phyloP scores from a whole-genome alignment of 176 grass and related monocot genomes.

The Aechmea fasciata region DNA sequence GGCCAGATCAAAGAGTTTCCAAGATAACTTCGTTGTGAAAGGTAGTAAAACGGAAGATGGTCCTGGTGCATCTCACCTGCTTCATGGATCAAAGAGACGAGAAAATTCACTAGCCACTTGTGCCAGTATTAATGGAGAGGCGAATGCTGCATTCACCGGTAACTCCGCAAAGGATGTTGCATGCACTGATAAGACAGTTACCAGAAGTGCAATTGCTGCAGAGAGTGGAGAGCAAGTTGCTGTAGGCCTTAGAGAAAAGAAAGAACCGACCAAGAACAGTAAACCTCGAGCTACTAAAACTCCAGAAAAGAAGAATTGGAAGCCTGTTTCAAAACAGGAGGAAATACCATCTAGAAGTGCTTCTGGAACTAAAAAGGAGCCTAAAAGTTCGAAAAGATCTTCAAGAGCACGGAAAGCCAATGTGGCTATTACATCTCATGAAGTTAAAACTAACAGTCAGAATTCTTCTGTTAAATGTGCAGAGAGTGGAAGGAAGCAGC shows the following conservation, averaged over 20 bases:
- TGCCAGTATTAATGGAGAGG: conserved; percentile 27
- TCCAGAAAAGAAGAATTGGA: conserved; percentile 23
- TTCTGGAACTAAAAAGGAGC: conserved; percentile 25
- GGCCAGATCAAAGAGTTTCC: conserved; percentile 18
- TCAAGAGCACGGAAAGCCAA: conserved; percentile 43
- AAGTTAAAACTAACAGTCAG: conserved; percentile 11
- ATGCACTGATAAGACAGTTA: conserved; percentile 8
- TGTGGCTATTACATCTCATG: conserved; percentile 8
- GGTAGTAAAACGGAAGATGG: conserved; percentile 20
- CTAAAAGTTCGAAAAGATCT: conserved; percentile 31
- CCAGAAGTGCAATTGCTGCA: conserved; percentile 18
- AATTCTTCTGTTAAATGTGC: conserved; percentile 24
- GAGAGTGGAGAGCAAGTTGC: conserved; percentile 24
- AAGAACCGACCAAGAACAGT: conserved; percentile 27
- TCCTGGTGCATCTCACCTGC: conserved; percentile 15
- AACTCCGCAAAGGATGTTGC: conserved; percentile 5
- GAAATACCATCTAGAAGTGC: background rate
- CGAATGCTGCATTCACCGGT: conserved; percentile 14
- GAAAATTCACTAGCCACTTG: conserved; percentile 27
- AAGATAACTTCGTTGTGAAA: conserved; percentile 16
- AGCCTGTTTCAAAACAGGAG: conserved; percentile 25
- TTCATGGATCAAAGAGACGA: conserved; percentile 35
- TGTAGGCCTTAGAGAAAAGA: conserved; percentile 32
- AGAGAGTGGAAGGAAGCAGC: conserved; percentile 16
- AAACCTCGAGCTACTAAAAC: conserved; percentile 30